phyloP scores from a whole-genome alignment of 1,284 basidiomycete genomes.

The Coniferiporia weirii region DNA sequence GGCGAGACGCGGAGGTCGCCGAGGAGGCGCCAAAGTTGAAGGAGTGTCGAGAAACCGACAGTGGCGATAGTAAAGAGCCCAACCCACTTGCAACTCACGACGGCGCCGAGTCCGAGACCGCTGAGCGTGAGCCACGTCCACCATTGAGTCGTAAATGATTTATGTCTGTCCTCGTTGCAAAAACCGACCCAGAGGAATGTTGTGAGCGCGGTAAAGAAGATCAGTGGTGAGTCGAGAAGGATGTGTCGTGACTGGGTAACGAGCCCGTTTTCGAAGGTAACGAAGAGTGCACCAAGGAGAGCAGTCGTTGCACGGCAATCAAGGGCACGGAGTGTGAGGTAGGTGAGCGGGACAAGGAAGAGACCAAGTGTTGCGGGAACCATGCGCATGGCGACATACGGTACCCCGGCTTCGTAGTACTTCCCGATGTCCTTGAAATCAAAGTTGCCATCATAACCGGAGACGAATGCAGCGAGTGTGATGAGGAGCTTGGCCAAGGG shows the following conservation, averaged over 20 bases:
- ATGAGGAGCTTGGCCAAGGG: slow-evolving; percentile 95
- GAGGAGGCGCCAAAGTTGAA: slow-evolving; percentile 87
- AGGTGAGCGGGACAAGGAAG: slow-evolving; percentile 84
- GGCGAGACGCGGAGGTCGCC: slow-evolving; percentile 84
- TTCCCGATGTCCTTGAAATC: slow-evolving; percentile 98
- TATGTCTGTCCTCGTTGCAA: slow-evolving; percentile 81
- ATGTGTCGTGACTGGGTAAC: slow-evolving; percentile 96
- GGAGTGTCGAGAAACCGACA: slow-evolving; percentile 79
- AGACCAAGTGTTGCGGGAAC: slow-evolving; percentile 89
- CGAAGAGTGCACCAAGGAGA: slow-evolving; percentile 82
- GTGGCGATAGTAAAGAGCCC: slow-evolving; percentile 99
- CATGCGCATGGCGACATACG: slow-evolving; percentile 95
- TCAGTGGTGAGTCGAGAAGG: slow-evolving; percentile 92
- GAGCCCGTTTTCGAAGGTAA: slow-evolving; percentile 96
- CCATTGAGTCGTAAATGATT: slow-evolving; percentile 82
- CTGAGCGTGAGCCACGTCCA: slow-evolving; percentile 92
- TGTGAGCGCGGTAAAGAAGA: slow-evolving; percentile 96
- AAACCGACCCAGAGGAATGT: slow-evolving; percentile 87
- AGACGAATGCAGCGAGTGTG: slow-evolving; percentile 83
- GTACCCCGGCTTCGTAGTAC: slow-evolving; percentile 78
- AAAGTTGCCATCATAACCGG: slow-evolving; percentile 91
- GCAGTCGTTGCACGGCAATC: slow-evolving; percentile 89
- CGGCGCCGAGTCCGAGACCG: slow-evolving; percentile 86
- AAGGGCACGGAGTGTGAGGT: slow-evolving; percentile 89
- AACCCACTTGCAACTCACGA: slow-evolving; percentile 96